Evolutionary conservation across 306 rosid species (phyloP), one percentile per base, ranked within the genome.

Genomic region (Cotoneaster glaucophyllus): DNA sequence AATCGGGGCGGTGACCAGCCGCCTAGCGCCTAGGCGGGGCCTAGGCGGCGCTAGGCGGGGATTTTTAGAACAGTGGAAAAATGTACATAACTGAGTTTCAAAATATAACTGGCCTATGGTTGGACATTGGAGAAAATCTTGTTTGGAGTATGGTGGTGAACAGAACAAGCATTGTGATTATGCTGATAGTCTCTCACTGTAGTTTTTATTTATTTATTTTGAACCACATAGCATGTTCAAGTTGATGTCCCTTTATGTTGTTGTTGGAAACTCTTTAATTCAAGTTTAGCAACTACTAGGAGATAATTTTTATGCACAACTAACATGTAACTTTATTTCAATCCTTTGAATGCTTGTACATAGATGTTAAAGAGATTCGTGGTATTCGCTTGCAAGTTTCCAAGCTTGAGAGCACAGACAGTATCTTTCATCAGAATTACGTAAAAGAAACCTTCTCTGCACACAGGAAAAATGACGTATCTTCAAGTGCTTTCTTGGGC

Each of bases 371-470:
- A 89, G 97, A 95, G 73, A 95, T 95, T 77, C 96, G 97, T 62
- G 98, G 98, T 74, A 78, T 95, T 85, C 96, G 97, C 76, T 78
- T 95, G 91, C 98, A 92, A 43, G 97, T 90, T 83, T 88, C 96
- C 73, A 95, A 87, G 80, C 93, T 95, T 83, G 96, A 90, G 85
- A 89, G 66, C 77, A 79, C 75, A 43, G 92, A 86, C 74, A n/a
- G n/a, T n/a, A n/a, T n/a, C n/a, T n/a, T n/a, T n/a, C n/a, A n/a
- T n/a, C n/a, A n/a, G n/a, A n/a, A n/a, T n/a, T n/a, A n/a, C n/a
- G n/a, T n/a, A n/a, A n/a, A n/a, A n/a, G n/a, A n/a, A n/a, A n/a
- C n/a, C n/a, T n/a, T n/a, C n/a, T n/a, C n/a, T n/a, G 80, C 84
- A 21, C 96, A 90, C 85, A 85, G 97, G 84, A 82, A n/a, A 77